A percentile compares a stretch with the other conserved stretches of the same genome.
Evolutionary conservation across 768 basidiomycete genomes (phyloP).

Genomic region (Hygrophorus russula): DNA sequence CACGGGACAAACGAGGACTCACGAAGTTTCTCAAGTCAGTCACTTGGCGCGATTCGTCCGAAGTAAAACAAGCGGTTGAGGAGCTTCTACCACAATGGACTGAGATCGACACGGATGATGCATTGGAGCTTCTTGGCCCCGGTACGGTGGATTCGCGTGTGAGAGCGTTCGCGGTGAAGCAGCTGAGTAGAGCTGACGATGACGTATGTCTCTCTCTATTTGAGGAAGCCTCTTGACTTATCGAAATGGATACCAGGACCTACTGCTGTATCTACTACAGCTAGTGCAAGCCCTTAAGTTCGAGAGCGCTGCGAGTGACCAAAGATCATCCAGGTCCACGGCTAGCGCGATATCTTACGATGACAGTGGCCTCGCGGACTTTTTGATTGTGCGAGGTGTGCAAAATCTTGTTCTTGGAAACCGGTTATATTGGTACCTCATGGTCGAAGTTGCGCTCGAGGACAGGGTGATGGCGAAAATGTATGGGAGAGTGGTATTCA

Average conservation of each 20-base stretch:
- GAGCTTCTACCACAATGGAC: slow-evolving; percentile 94
- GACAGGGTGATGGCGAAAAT: slow-evolving; percentile 83
- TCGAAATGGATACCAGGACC: slow-evolving; percentile 44
- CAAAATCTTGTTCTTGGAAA: slow-evolving; percentile 81
- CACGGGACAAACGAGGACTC: slow-evolving; percentile 82
- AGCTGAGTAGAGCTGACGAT: slow-evolving; percentile 85
- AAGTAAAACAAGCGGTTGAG: slow-evolving; percentile 97
- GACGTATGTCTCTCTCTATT: slow-evolving; percentile 45
- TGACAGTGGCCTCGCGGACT: slow-evolving; percentile 89
- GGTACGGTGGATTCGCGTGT: slow-evolving; percentile 85
- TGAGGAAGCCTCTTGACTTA: neutral
- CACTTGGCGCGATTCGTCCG: slow-evolving; percentile 91
- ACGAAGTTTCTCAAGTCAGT: slow-evolving; percentile 98
- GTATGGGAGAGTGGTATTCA: slow-evolving; percentile 85
- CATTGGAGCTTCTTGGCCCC: slow-evolving; percentile 88
- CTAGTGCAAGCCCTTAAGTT: slow-evolving; percentile 98
- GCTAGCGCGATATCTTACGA: slow-evolving; percentile 75
- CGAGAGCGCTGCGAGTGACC: slow-evolving; percentile 72
- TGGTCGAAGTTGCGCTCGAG: slow-evolving; percentile 88
- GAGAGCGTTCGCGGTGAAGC: slow-evolving; percentile 86
- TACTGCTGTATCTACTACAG: slow-evolving; percentile 86
- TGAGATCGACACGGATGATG: slow-evolving; percentile 94
- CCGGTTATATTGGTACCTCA: slow-evolving; percentile 93
- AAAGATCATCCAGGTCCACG: slow-evolving; percentile 60
- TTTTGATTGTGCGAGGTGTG: slow-evolving; percentile 79